These are phyloP conservation scores for Cercospora sojina DNA, from an alignment of 2,329 filamentous ascomycete species.

Conservation along the genomic window DNA sequence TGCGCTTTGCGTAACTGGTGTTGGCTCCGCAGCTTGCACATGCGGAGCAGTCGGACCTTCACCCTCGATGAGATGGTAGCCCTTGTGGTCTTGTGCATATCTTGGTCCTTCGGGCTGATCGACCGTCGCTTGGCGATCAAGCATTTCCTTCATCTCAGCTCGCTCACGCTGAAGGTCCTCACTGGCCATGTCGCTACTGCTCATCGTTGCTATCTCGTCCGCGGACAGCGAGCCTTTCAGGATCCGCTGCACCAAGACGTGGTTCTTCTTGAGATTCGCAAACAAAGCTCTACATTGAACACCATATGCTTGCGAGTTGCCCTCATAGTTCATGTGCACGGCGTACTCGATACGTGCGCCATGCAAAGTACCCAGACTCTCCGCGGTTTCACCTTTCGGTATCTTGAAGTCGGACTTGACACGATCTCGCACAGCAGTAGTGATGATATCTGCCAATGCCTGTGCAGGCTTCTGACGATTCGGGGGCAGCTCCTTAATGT, in stretches of 20 bases:
- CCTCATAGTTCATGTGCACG: constrained; percentile 56
- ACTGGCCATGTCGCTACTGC: constrained; percentile 83
- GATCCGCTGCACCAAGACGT: constrained; percentile 71
- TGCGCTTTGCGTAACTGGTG: constrained; percentile 20
- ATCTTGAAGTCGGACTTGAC: constrained; percentile 65
- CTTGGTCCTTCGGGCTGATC: constrained; percentile 71
- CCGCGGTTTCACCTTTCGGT: constrained; percentile 62
- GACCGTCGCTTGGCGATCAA: constrained; percentile 81
- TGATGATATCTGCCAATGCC: constrained; percentile 68
- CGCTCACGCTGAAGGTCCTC: constrained; percentile 80
- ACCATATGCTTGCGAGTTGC: constrained; percentile 54
- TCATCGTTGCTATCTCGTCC: constrained; percentile 81
- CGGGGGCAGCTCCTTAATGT: constrained; percentile 56
- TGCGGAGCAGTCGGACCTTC: constrained; percentile 45
- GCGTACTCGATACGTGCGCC: constrained; percentile 78
- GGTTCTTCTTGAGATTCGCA: constrained; percentile 87
- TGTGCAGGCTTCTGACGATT: constrained; percentile 69
- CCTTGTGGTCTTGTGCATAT: constrained; percentile 88
- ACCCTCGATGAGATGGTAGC: constrained; percentile 83
- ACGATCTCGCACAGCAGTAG: constrained; percentile 63
- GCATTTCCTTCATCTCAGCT: constrained; percentile 72
- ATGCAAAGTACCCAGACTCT: constrained; percentile 65
- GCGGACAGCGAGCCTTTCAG: constrained; percentile 71
- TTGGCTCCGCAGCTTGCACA: constrained; percentile 5
- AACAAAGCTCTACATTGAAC: constrained; percentile 71